phyloP scores from a whole-genome alignment of 345 rosid genomes.

The Chamaenerion angustifolium region DNA sequence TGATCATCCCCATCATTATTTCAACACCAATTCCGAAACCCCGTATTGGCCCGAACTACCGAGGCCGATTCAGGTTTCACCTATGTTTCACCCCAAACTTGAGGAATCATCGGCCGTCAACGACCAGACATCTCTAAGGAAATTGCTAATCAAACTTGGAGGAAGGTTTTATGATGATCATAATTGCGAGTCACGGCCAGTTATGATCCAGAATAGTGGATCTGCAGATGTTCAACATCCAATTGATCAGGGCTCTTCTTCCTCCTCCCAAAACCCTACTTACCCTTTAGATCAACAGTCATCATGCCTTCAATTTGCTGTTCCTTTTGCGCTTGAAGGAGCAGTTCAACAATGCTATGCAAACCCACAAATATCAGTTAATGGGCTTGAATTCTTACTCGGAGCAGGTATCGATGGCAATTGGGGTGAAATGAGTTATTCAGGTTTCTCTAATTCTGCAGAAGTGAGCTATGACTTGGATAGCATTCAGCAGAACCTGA shows the following conservation, averaged over 20 bases:
- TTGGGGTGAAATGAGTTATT: slow-evolving; percentile 19
- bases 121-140: slow-evolving; percentile 36
- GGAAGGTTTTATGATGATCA: slow-evolving; percentile 26
- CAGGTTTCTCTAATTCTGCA: slow-evolving; percentile 11
- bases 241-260: not conserved
- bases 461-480: slow-evolving; percentile 16
- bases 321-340: slow-evolving; percentile 16
- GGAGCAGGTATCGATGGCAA: slow-evolving; percentile 20
- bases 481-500: slow-evolving; percentile 12
- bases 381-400: slow-evolving; percentile 33
- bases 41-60: slow-evolving; percentile 40
- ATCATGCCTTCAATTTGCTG: slow-evolving; percentile 1
- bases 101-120: slow-evolving; percentile 13
- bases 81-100: slow-evolving; percentile 19
- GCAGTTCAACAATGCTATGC: slow-evolving; percentile 4
- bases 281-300: not conserved
- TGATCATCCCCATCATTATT: slow-evolving; percentile 5
- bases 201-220: slow-evolving; percentile 1
- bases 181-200: slow-evolving; percentile 10
- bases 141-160: slow-evolving; percentile 44
- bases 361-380: slow-evolving; percentile 15
- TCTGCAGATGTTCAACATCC: slow-evolving; percentile 2
- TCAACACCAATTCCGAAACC: slow-evolving; percentile 10
- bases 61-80: slow-evolving; percentile 19
- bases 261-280: slow-evolving; percentile 5